Base-by-base conservation (phyloP, 805 yeast species). In the Barnettozyma salicaria region DNA sequence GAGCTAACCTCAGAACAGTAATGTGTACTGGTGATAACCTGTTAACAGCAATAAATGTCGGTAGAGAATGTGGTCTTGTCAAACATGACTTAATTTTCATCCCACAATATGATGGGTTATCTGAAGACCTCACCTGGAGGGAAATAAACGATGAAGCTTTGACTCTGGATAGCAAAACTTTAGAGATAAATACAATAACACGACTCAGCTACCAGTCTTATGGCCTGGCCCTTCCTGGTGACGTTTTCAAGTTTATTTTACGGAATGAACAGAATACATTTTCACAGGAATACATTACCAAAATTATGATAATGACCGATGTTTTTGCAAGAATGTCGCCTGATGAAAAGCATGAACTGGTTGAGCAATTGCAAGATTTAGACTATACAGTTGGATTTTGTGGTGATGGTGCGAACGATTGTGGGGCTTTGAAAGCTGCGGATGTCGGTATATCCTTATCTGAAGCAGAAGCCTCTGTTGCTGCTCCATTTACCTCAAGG, bases 1-100 rank as follows among this genome's bases (percentile, higher is more conserved):
- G 66, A 6, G 97, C 98, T 0, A 68, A 74, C 17, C 70, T 92
- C 34, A 68, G 97, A 48, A 84, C 92, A 0, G 65, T 88, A 20
- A 92, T 92, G 98, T 92, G 98, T 59, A 92, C 98, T 0, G 99
- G 99, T 37, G 99, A 92, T 59, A 92, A 92, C 55, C 76, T 92
- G 14, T 64, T 92, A 39, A 92, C 99, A 0, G 98, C 97, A 0
- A 75, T 92, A 16, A 84, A 96, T 59, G 98, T 92, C 13, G 96
- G 84, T 4, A 71, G 77, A 42, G 96, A 90, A 53, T 85, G 95
- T 55, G 79, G 76, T 3, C 65, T 92, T 43, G 60, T 92, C 9
- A 49, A 56, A 1, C 67, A 67, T 3, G 56, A 62, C 10, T 56
- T 62, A 14, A 76, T 80, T 5, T 84, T 65, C 53, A 74, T 87